Base-by-base conservation (phyloP, 108 stramenopile genomes). In the Skeletonema costatum region DNA sequence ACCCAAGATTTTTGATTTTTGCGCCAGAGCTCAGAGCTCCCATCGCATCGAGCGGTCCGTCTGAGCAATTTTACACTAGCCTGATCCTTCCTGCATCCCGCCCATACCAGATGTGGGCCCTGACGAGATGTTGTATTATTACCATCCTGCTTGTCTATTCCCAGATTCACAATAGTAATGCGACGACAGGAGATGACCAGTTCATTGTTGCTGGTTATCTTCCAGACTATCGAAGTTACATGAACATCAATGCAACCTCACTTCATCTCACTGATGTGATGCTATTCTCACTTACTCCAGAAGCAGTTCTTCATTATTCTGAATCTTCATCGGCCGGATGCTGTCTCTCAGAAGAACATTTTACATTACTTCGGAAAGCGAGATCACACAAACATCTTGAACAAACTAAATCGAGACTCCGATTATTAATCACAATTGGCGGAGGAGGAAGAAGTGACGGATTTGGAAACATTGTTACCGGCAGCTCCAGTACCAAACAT, bases 121-220 rank as follows among this genome's bases (percentile, higher is more conserved):
- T 48, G 4, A 13, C 2, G 46, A 48, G 13, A 48, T 48, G 46
- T 48, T 48, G 46, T 12, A 12, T 13, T 48, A 9, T 17, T 25
- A 61, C 60, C 53, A 36, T 36, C 35, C 35, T 36, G 5, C 7
- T 36, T 36, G 35, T n/a, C n/a, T n/a, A n/a, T n/a, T n/a, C n/a
- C n/a, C n/a, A n/a, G n/a, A n/a, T n/a, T n/a, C n/a, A n/a, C n/a
- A n/a, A n/a, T n/a, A n/a, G n/a, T n/a, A n/a, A n/a, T n/a, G n/a
- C n/a, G n/a, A n/a, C 35, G 35, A 36, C 35, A 36, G 61, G n/a
- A 32, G 35, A 81, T 30, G 71, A 76, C n/a, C 16, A 77, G 36
- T 87, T 93, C 74, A 66, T 85, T 7, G 64, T 93, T 16, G 85
- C 73, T 0, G 92, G 86, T 11, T 93, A 93, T 76, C 80, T 93